Percentiles rank a stretch among this genome's conserved stretches.
phyloP scores from a whole-genome alignment of 2,329 filamentous ascomycete species.

The Teratosphaeria destructans region DNA sequence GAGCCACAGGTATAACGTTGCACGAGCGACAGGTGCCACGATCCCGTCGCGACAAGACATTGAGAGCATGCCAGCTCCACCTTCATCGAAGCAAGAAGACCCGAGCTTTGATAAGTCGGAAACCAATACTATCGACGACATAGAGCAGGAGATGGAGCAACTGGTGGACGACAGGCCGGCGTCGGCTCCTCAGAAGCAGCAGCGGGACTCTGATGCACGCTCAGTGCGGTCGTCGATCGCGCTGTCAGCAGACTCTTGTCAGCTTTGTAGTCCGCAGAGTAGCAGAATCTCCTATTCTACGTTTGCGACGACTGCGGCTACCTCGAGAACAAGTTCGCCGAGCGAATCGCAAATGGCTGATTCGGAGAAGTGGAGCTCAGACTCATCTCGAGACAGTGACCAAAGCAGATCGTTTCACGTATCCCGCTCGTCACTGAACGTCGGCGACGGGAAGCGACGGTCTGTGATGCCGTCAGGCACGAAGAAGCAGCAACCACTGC shows the following conservation, averaged over 20 bases:
- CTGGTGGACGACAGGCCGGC: slow-evolving; percentile 2
- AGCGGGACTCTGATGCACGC: slow-evolving; percentile 10
- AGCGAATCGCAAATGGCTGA: slow-evolving; percentile 17
- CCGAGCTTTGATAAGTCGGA: slow-evolving; percentile 5
- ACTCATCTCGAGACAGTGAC: slow-evolving; percentile 6
- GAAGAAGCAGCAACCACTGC: neutral
- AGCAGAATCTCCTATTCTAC: slow-evolving; percentile 24
- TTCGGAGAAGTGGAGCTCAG: slow-evolving; percentile 8
- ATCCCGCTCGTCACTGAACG: slow-evolving; percentile 15
- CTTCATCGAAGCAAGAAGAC: slow-evolving; percentile 1
- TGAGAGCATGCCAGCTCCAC: neutral
- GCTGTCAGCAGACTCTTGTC: slow-evolving; percentile 17
- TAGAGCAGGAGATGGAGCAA: slow-evolving; percentile 7
- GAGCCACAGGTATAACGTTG: slow-evolving; percentile 29
- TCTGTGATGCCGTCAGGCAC: slow-evolving; percentile 11
- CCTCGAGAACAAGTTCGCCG: slow-evolving; percentile 20
- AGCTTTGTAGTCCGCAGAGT: slow-evolving; percentile 18
- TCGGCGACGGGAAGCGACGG: slow-evolving; percentile 10
- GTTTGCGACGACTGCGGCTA: slow-evolving; percentile 8
- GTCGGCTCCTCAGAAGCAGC: slow-evolving; percentile 1
- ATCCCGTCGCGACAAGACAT: neutral
- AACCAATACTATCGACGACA: slow-evolving; percentile 7
- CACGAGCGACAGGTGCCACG: slow-evolving; percentile 18
- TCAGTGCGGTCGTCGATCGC: slow-evolving; percentile 17
- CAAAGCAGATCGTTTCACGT: slow-evolving; percentile 10